Percentiles rank a stretch among this genome's conserved stretches.
These are phyloP conservation scores for Fraxinus greggii DNA, from an alignment of 305 asterid genomes.

Conservation along the genomic window DNA sequence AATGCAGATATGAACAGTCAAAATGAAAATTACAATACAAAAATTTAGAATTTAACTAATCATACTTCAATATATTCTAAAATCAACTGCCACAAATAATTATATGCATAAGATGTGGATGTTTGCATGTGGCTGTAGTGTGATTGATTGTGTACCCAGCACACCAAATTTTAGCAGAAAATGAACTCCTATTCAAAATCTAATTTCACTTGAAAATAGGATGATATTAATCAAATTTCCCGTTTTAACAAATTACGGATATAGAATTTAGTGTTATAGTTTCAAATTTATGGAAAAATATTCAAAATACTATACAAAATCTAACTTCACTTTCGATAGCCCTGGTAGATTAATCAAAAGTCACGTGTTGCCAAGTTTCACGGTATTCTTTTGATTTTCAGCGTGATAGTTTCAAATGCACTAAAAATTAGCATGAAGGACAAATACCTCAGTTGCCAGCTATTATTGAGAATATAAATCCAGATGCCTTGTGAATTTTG, in stretches of 20 bases:
- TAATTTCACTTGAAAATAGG: not conserved
- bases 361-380: not conserved
- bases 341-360: not conserved
- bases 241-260: not conserved
- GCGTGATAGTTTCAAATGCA: not conserved
- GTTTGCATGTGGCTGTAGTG: not conserved
- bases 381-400: not conserved
- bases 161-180: not conserved
- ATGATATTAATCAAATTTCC: not conserved
- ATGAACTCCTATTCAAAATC: not conserved
- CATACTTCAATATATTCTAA: not conserved
- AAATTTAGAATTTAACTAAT: not conserved
- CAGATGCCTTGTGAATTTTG: conserved; percentile 5
- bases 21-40: not conserved
- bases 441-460: not conserved
- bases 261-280: not conserved
- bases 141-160: not conserved
- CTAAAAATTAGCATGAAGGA: not conserved
- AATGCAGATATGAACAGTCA: not conserved
- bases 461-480: not conserved
- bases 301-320: not conserved
- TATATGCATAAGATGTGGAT: not conserved
- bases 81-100: not conserved
- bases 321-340: not conserved
- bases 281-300: not conserved